Evolutionary conservation across 768 basidiomycete species (phyloP), one percentile per base, ranked within the genome.

Genomic region (Ephemerocybe angulata): DNA sequence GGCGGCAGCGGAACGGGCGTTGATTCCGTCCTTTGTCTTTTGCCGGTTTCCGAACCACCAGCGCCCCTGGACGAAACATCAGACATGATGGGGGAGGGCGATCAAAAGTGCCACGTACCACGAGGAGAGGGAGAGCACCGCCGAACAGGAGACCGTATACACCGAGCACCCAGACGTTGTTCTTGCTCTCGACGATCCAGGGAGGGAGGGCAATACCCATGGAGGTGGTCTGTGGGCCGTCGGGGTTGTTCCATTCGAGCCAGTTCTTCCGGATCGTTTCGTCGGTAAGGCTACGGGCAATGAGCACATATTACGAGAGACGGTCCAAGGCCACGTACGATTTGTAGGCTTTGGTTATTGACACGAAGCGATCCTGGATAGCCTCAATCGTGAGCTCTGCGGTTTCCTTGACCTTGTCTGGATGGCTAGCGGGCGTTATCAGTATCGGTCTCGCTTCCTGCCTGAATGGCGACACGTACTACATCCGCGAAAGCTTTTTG

Each of bases 301-400:
- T n/a, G 48, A 22, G 22, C 2, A 49, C 28, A 54, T n/a, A 56
- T 22, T 21, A 27, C 41, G 17, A 22, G 13, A 29, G 17, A n/a
- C 27, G 13, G n/a, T 19, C 17, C 27, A 10, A 10, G 46, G 1
- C 27, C 21, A 70, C 88, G 56, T 54, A 91, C 84, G 96, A 74
- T 77, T 99, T 99, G 75, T 99, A 99, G 3, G 97, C 97, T 69
- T 98, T 99, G 7, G 97, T 98, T 35, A 99, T 76, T 21, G 91
- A 83, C 21, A 98, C 91, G 69, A 97, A 99, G 55, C 84, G 84
- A 51, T 85, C 79, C 61, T 90, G 89, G 29, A 93, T 93, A 5
- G 84, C 81, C 65, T 98, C 96, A 35, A 87, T 76, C 0, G 95
- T 98, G 61, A 93, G 76, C 65, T 97, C 93, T 2, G 77, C 82